A percentile compares a stretch with the other conserved stretches of the same genome.
Conservation (phyloP, 139 green algal genomes). For the Zygnema circumcarinatum region DNA sequence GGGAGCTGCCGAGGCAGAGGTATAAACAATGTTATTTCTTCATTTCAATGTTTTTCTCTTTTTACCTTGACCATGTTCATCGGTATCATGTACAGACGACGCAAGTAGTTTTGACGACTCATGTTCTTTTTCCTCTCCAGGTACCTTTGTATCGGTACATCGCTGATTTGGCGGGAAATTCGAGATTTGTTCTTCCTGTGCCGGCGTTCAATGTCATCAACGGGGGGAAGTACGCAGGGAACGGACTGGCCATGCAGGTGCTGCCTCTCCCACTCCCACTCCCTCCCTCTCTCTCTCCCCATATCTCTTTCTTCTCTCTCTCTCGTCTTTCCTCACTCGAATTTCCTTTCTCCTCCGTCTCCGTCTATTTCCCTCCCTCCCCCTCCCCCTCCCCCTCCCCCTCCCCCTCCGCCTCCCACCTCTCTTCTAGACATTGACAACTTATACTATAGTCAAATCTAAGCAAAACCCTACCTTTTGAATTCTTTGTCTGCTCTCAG, state of each 20-base stretch:
- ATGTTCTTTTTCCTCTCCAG: background rate
- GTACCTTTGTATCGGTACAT: slow-evolving; percentile 60
- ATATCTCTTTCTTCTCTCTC: slow-evolving; percentile 16
- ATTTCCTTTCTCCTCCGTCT: slow-evolving; percentile 31
- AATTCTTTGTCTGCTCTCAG: slow-evolving; percentile 24
- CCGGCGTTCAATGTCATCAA: slow-evolving; percentile 99
- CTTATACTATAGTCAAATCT: slow-evolving; percentile 37
- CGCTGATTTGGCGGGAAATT: slow-evolving; percentile 64
- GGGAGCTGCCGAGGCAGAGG: slow-evolving; percentile 90
- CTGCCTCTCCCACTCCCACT: slow-evolving; percentile 4
- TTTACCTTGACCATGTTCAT: too few relatives aligned
- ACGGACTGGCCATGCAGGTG: slow-evolving; percentile 74
- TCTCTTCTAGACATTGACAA: slow-evolving; percentile 28
- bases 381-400: background rate
- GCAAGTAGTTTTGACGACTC: background rate
- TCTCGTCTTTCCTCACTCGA: slow-evolving; percentile 13
- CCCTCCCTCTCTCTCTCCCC: background rate
- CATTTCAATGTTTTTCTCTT: background rate
- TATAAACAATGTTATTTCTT: too few relatives aligned
- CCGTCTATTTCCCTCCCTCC: slow-evolving; percentile 25
- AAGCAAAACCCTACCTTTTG: slow-evolving; percentile 5
- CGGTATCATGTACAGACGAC: background rate
- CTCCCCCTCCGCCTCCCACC: too few relatives aligned
- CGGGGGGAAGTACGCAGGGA: slow-evolving; percentile 93
- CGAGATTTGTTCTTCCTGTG: slow-evolving; percentile 80